A percentile compares a stretch with the other conserved stretches of the same genome.
Conservation (phyloP, 169 alveolate genomes). For the Toxoplasma gondii region DNA sequence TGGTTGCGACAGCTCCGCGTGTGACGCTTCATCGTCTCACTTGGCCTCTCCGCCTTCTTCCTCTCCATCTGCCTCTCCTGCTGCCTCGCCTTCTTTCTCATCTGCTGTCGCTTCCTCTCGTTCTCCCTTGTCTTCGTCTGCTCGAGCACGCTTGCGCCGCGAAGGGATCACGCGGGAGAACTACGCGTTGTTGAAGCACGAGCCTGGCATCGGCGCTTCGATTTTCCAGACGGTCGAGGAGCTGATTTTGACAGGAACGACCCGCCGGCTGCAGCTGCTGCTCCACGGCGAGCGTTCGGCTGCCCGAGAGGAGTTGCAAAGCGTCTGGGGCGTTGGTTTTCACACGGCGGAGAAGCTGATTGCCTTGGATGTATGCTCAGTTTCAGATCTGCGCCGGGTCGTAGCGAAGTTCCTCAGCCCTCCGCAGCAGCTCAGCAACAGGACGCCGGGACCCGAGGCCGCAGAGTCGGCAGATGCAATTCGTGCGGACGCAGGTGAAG, state of each 20-base stretch:
- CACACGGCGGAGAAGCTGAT: conserved; percentile 80
- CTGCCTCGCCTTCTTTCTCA: too few species aligned
- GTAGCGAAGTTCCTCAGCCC: not conserved
- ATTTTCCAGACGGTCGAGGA: conserved; percentile 46
- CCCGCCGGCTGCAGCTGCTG: conserved; percentile 24
- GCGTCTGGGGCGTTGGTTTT: conserved; percentile 89
- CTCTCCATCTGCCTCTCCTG: not conserved
- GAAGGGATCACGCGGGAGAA: conserved; percentile 26
- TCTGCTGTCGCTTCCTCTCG: too few species aligned
- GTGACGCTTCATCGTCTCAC: not conserved
- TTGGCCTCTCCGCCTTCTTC: not conserved
- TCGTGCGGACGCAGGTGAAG: not conserved
- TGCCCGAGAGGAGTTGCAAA: conserved; percentile 19
- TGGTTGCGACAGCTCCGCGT: not conserved
- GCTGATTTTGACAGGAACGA: not conserved
- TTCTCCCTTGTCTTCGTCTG: not conserved
- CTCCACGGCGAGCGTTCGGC: not conserved
- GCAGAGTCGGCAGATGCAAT: not conserved
- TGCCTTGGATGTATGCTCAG: conserved; percentile 78
- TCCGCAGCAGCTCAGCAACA: not conserved
- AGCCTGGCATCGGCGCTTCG: conserved; percentile 12
- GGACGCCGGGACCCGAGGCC: not conserved
- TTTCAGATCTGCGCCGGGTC: conserved; percentile 75
- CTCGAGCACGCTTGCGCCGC: not conserved
- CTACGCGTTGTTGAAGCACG: conserved; percentile 25